phyloP scores from a whole-genome alignment of 495 filamentous ascomycete species.

The Lasiosphaeria ovina region DNA sequence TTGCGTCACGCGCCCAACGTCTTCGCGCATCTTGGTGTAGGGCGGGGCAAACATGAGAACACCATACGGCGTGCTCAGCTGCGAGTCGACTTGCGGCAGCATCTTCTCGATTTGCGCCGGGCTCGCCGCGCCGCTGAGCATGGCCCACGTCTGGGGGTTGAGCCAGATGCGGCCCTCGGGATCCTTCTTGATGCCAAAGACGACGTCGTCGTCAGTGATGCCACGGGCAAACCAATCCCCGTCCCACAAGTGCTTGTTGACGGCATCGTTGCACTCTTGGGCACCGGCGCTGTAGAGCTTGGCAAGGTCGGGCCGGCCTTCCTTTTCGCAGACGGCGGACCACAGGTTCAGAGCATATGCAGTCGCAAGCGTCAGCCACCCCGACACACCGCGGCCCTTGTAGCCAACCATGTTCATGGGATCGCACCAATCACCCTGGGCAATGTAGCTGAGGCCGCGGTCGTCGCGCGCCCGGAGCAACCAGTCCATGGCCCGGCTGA shows the following conservation, averaged over 20 bases:
- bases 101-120: constrained; percentile 43
- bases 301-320: constrained; percentile 39
- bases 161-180: constrained; percentile 56
- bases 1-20: constrained; percentile 58
- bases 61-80: constrained; percentile 53
- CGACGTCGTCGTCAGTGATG: constrained; percentile 54
- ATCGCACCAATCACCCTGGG: constrained; percentile 59
- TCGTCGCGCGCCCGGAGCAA: constrained; percentile 47
- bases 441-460: constrained; percentile 55
- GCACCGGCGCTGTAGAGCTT: constrained; percentile 44
- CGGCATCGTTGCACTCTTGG: constrained; percentile 46
- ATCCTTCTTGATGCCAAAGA: constrained; percentile 51
- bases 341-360: constrained; percentile 50
- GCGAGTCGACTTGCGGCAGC: constrained; percentile 47
- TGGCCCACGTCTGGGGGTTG: constrained; percentile 55
- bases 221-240: constrained; percentile 56
- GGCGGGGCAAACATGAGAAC: constrained; percentile 54
- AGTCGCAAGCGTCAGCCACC: constrained; percentile 56
- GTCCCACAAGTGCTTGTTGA: constrained; percentile 55
- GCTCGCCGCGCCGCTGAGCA: constrained; percentile 51
- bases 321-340: constrained; percentile 50
- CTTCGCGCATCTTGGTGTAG: constrained; percentile 54
- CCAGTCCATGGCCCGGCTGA: constrained; percentile 55
- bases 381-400: constrained; percentile 54
- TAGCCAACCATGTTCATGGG: constrained; percentile 61